Evolutionary conservation across 495 filamentous ascomycete species (phyloP).

Genomic region (Penicillium soppii): DNA sequence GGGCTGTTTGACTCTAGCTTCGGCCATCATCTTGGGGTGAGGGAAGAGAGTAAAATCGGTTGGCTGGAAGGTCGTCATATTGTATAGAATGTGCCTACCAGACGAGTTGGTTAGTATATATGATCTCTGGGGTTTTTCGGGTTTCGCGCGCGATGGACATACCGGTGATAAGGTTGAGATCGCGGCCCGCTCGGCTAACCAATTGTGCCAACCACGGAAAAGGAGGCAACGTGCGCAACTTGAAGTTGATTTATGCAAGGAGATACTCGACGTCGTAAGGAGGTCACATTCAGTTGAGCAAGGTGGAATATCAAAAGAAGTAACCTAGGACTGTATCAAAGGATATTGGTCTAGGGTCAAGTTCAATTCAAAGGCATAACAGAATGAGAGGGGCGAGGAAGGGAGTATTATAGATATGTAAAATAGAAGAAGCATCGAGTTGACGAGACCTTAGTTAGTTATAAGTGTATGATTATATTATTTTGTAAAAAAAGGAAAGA

Average conservation of each 20-base stretch:
- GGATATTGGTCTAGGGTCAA: no score
- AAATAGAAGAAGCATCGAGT: conserved; percentile 3
- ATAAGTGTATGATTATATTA: conserved; percentile 14
- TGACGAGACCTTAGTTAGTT: conserved; percentile 10
- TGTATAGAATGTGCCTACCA: not conserved
- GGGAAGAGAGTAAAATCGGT: conserved; percentile 32
- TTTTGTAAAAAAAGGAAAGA: conserved; percentile 2
- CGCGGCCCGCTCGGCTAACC: conserved; percentile 22
- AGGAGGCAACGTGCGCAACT: conserved; percentile 20
- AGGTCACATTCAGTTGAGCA: conserved; percentile 13
- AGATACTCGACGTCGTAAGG: not conserved
- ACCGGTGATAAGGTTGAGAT: conserved; percentile 27
- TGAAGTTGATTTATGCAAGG: conserved; percentile 17
- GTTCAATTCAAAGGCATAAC: conserved; percentile 1
- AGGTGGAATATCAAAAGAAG: no score
- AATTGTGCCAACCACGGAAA: conserved; percentile 21
- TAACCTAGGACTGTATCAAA: no score
- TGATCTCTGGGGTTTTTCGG: not conserved
- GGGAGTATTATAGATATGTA: conserved; percentile 30
- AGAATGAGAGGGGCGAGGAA: conserved; percentile 21
- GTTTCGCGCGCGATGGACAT: conserved; percentile 4
- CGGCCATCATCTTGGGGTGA: conserved; percentile 37
- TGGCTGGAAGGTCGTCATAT: conserved; percentile 12
- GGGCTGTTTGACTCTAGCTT: conserved; percentile 34
- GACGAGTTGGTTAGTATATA: not conserved